These are phyloP conservation scores for Vanrija humicola DNA, from an alignment of 1,284 basidiomycete genomes.

Conservation along the genomic window DNA sequence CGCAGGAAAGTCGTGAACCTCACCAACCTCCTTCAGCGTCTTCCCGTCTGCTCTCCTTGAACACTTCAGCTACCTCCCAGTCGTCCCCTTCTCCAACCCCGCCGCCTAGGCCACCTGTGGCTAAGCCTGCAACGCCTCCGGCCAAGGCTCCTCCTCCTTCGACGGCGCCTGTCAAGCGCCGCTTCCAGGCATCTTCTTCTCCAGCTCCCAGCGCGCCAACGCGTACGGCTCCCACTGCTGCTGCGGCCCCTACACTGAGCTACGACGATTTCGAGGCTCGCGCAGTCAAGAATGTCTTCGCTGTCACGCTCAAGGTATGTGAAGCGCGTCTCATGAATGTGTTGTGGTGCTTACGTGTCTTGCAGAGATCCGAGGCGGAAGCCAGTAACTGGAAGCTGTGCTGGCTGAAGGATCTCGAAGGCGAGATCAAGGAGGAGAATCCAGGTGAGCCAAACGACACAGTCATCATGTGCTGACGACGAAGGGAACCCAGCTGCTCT, in stretches of 20 bases:
- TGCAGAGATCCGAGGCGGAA: constrained; percentile 66
- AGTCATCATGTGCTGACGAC: not conserved
- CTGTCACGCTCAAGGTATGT: constrained; percentile 73
- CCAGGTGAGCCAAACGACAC: constrained; percentile 50
- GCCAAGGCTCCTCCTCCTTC: constrained; percentile 13
- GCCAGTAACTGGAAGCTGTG: constrained; percentile 65
- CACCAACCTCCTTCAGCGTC: constrained; percentile 2
- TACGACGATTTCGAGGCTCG: constrained; percentile 71
- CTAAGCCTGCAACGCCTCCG: constrained; percentile 5
- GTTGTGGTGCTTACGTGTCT: not conserved
- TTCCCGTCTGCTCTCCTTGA: constrained; percentile 6
- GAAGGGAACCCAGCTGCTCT: constrained; percentile 24
- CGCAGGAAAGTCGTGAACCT: not conserved
- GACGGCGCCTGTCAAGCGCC: constrained; percentile 34
- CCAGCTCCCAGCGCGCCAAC: constrained; percentile 1
- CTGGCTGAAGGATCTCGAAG: constrained; percentile 74
- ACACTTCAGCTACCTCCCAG: constrained; percentile 6
- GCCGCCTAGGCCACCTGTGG: not conserved
- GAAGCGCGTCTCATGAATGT: constrained; percentile 2
- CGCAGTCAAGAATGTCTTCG: constrained; percentile 64
- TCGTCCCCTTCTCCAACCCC: constrained; percentile 44
- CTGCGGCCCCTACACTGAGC: constrained; percentile 32
- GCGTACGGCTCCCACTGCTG: constrained; percentile 1
- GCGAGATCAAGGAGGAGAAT: constrained; percentile 68
- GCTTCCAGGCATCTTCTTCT: not conserved